Evolutionary conservation across 192 early-diverging fungal genomes (phyloP).

Genomic region (Coemansia sp.): DNA sequence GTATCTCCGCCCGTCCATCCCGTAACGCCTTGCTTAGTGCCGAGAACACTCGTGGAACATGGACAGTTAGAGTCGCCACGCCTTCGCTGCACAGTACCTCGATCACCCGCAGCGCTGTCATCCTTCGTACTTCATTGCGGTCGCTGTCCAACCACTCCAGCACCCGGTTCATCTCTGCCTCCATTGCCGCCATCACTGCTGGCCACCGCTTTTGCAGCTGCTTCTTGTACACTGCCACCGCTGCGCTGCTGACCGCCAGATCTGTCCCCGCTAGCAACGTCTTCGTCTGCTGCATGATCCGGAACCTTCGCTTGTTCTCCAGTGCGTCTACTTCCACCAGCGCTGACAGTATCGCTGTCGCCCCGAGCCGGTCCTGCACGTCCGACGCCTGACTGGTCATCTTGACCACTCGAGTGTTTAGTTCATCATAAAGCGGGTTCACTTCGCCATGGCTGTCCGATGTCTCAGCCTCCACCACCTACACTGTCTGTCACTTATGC

Average conservation of each 20-base stretch:
- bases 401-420: constrained; percentile 16
- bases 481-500: not conserved
- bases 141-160: constrained; percentile 43
- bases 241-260: constrained; percentile 24
- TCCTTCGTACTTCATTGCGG: constrained; percentile 32
- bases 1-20: constrained; percentile 79
- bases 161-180: constrained; percentile 33
- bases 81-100: constrained; percentile 24
- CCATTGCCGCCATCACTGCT: constrained; percentile 15
- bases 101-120: constrained; percentile 34
- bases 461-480: constrained; percentile 28
- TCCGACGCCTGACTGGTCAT: constrained; percentile 3
- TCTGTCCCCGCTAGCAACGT: constrained; percentile 18
- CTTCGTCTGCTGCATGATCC: constrained; percentile 28
- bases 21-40: constrained; percentile 81
- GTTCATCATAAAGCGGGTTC: constrained; percentile 24
- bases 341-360: constrained; percentile 33
- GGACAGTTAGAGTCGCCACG: constrained; percentile 78
- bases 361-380: constrained; percentile 24
- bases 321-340: constrained; percentile 33
- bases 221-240: constrained; percentile 19
- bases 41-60: constrained; percentile 80
- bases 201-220: constrained; percentile 34
- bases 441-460: constrained; percentile 13
- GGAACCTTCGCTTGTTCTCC: constrained; percentile 32